Evolutionary conservation across 2,329 filamentous ascomycete genomes (phyloP).

Genomic region (Sclerotinia nivalis): DNA sequence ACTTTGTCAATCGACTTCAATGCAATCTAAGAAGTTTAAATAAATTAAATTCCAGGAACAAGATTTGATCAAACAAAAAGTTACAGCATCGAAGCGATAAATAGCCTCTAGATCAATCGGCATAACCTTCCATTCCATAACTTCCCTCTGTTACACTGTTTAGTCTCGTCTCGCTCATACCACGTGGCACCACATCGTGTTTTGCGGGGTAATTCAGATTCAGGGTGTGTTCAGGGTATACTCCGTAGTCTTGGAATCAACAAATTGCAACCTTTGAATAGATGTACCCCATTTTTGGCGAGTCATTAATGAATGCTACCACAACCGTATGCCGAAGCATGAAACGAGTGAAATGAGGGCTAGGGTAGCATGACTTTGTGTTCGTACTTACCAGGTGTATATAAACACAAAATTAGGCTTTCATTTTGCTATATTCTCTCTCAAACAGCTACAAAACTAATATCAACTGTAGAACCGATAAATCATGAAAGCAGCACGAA

Average conservation of each 20-base stretch:
- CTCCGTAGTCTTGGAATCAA: background rate
- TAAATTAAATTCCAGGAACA: background rate
- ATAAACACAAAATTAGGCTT: background rate
- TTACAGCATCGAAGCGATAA: background rate
- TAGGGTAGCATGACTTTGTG: background rate
- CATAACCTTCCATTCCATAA: background rate
- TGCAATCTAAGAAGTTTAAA: no score
- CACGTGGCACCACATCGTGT: background rate
- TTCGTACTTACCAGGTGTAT: background rate
- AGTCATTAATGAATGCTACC: background rate
- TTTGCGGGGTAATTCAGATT: conserved; percentile 17
- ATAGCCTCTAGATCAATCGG: background rate
- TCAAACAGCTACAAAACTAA: background rate
- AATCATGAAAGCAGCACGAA: conserved; percentile 46
- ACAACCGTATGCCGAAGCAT: background rate
- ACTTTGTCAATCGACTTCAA: background rate
- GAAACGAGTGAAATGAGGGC: background rate
- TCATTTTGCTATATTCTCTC: background rate
- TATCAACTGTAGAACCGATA: background rate
- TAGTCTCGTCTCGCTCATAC: background rate
- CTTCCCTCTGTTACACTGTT: background rate
- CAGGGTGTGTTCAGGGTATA: background rate
- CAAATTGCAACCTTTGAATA: background rate
- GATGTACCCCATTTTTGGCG: background rate
- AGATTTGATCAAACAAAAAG: background rate